Percentiles rank a stretch among this genome's conserved stretches.
phyloP scores from a whole-genome alignment of 257 asterid genomes.

The Nicotiana sylvestris region DNA sequence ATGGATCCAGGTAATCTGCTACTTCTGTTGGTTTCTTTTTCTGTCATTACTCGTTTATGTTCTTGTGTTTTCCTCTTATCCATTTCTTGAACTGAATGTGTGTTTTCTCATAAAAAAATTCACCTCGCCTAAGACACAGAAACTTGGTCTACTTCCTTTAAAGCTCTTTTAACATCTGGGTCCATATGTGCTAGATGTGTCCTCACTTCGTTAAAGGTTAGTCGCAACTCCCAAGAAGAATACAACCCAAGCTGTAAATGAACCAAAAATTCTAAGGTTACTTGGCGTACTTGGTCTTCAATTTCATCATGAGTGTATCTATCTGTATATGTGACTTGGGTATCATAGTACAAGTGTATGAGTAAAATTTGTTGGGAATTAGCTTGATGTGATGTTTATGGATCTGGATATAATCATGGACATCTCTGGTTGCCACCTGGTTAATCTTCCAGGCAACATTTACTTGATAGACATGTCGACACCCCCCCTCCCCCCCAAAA shows the following conservation, averaged over 20 bases:
- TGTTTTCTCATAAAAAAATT: not conserved
- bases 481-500: too few relatives aligned
- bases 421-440: not conserved
- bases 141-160: not conserved
- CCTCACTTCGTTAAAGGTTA: not conserved
- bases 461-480: not conserved
- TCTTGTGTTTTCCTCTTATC: slow-evolving; percentile 1
- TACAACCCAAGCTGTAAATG: not conserved
- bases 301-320: not conserved
- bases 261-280: not conserved
- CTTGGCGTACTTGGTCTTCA: not conserved
- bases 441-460: not conserved
- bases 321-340: not conserved
- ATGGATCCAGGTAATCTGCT: slow-evolving; percentile 79
- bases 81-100: not conserved
- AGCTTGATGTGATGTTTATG: not conserved
- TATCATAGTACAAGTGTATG: not conserved
- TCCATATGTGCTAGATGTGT: not conserved
- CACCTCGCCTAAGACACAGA: not conserved
- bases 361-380: not conserved
- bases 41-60: not conserved
- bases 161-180: not conserved
- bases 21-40: slow-evolving; percentile 5
- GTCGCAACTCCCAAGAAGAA: not conserved
- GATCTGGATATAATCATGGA: not conserved